phyloP scores from a whole-genome alignment of 2,329 filamentous ascomycete genomes.

The Podosphaera fusca region DNA sequence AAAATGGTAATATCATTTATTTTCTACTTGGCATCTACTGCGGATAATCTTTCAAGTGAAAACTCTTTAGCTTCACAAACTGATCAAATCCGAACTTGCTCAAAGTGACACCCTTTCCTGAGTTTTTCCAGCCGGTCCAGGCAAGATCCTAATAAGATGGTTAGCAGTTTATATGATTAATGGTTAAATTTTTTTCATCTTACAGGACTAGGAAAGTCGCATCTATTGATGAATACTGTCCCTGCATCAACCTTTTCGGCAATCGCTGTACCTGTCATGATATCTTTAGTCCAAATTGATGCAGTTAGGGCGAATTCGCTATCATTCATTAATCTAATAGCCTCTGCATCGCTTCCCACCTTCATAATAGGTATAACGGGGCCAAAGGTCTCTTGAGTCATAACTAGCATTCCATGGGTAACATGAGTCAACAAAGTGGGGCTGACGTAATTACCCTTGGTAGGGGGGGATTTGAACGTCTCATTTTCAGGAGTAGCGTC shows the following conservation, averaged over 20 bases:
- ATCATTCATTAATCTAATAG: slow-evolving; percentile 74
- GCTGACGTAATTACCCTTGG: slow-evolving; percentile 71
- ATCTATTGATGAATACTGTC: slow-evolving; percentile 88
- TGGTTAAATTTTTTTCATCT: slow-evolving; percentile 19
- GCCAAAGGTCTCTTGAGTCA: slow-evolving; percentile 89
- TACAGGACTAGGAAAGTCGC: slow-evolving; percentile 79
- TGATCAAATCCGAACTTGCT: slow-evolving; percentile 84
- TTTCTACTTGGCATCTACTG: neutral
- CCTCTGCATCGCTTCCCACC: slow-evolving; percentile 60
- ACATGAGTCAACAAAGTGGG: slow-evolving; percentile 65
- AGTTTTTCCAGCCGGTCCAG: slow-evolving; percentile 98
- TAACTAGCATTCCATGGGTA: slow-evolving; percentile 63
- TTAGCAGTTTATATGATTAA: slow-evolving; percentile 8
- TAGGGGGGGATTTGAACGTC: slow-evolving; percentile 47
- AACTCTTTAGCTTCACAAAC: slow-evolving; percentile 91
- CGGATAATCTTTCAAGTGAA: slow-evolving; percentile 63
- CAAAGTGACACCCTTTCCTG: slow-evolving; percentile 73
- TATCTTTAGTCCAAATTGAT: slow-evolving; percentile 93
- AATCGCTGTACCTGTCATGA: slow-evolving; percentile 48
- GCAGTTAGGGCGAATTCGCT: slow-evolving; percentile 84
- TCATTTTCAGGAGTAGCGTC: slow-evolving; percentile 66
- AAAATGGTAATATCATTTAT: neutral
- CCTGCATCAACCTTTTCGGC: slow-evolving; percentile 70
- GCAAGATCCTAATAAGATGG: slow-evolving; percentile 45
- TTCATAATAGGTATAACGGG: slow-evolving; percentile 81